A percentile compares a stretch with the other conserved stretches of the same genome.
These are phyloP conservation scores for Phytophthora sojae DNA, from an alignment of 352 stramenopile genomes.

Conservation along the genomic window DNA sequence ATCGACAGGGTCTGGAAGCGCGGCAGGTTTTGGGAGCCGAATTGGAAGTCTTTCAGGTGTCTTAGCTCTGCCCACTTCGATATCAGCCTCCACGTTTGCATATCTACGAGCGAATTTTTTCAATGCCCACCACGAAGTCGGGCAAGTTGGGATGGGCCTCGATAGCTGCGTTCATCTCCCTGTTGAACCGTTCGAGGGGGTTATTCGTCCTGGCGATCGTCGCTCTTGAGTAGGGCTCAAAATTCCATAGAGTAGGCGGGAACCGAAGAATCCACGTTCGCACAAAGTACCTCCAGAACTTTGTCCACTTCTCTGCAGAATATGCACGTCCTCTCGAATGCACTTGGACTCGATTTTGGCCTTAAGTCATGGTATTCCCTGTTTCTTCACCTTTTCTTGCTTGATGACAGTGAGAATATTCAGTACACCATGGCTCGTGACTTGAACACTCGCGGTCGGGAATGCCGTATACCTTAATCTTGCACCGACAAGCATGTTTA, in stretches of 20 bases:
- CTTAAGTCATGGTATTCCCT: constrained; percentile 2
- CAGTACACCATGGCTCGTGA: background rate
- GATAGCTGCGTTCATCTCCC: constrained; percentile 32
- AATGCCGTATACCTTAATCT: background rate
- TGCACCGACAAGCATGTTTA: background rate
- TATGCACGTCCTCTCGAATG: background rate
- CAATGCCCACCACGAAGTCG: constrained; percentile 27
- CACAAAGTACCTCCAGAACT: constrained; percentile 5
- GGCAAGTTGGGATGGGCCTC: constrained; percentile 13
- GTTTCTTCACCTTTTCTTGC: constrained; percentile 7
- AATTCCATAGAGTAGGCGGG: constrained; percentile 10
- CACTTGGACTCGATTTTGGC: background rate
- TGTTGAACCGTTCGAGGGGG: constrained; percentile 31
- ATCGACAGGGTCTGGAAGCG: background rate
- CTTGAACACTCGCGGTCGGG: background rate
- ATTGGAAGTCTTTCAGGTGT: background rate
- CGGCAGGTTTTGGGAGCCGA: background rate
- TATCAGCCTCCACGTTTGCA: background rate
- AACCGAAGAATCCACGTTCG: constrained; percentile 10
- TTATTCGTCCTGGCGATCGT: constrained; percentile 19
- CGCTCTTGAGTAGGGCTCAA: background rate
- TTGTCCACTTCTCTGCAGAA: constrained; percentile 3
- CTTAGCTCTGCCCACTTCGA: background rate
- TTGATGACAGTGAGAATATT: constrained; percentile 11
- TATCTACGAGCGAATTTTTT: constrained; percentile 2